Evolutionary conservation across 176 grass and related monocot genomes (phyloP).

Genomic region (Paspalum notatum): DNA sequence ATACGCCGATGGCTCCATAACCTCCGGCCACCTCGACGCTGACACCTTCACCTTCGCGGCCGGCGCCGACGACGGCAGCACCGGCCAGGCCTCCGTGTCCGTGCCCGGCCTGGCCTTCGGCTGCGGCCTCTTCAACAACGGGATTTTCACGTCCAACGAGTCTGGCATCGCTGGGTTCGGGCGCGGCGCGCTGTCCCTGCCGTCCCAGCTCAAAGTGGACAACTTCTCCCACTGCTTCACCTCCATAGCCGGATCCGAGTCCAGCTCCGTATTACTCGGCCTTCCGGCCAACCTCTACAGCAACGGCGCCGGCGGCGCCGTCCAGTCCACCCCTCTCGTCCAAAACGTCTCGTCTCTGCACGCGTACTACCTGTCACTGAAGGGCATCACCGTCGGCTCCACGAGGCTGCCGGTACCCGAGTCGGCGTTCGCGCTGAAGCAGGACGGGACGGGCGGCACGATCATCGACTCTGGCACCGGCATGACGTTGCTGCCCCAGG

Average conservation of each 20-base stretch:
- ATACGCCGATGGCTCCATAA: conserved; percentile 36
- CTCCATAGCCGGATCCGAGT: neutral
- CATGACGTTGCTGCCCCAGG: conserved; percentile 34
- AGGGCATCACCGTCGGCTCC: conserved; percentile 51
- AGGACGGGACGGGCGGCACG: conserved; percentile 45
- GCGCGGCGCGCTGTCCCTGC: conserved; percentile 38
- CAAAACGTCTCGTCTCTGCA: neutral
- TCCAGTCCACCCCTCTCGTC: conserved; percentile 37
- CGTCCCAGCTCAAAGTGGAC: conserved; percentile 48
- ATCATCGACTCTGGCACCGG: conserved; percentile 56
- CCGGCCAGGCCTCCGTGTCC: neutral
- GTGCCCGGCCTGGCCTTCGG: conserved; percentile 43
- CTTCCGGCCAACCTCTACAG: conserved; percentile 31
- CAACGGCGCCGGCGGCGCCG: neutral
- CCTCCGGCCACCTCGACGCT: conserved; percentile 15
- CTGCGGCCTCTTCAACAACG: conserved; percentile 39
- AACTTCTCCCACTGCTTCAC: conserved; percentile 67
- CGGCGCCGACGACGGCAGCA: neutral
- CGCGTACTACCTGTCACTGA: conserved; percentile 44
- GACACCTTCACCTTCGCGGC: conserved; percentile 50
- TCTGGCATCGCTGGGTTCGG: conserved; percentile 50
- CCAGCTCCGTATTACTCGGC: conserved; percentile 43
- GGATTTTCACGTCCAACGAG: conserved; percentile 38
- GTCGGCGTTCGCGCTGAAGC: conserved; percentile 39
- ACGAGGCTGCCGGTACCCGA: conserved; percentile 34